Evolutionary conservation across 1,284 basidiomycete genomes (phyloP).

Genomic region (Limonomyces culmigenus): DNA sequence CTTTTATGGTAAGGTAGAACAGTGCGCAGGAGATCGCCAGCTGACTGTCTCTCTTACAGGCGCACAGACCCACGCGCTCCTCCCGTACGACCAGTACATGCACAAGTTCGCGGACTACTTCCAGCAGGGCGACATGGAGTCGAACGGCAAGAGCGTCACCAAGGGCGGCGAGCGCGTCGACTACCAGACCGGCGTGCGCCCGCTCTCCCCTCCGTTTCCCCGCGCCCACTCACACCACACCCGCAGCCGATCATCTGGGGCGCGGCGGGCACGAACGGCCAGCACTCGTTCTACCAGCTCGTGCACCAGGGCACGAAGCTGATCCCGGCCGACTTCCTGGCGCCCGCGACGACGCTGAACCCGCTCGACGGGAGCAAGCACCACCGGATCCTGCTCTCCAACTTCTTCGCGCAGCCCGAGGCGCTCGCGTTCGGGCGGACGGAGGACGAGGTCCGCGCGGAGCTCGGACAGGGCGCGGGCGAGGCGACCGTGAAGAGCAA

Average conservation of each 20-base stretch:
- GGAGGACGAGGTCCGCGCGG: slow-evolving; percentile 74
- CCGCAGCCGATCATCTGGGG: slow-evolving; percentile 94
- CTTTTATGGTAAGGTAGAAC: slow-evolving; percentile 68
- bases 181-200: slow-evolving; percentile 87
- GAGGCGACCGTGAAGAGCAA: slow-evolving; percentile 89
- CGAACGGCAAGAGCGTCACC: slow-evolving; percentile 93
- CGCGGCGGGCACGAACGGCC: slow-evolving; percentile 93
- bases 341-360: slow-evolving; percentile 88
- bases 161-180: slow-evolving; percentile 84
- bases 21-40: neutral
- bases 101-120: slow-evolving; percentile 99
- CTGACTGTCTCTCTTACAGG: slow-evolving; percentile 26
- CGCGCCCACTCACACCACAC: slow-evolving; percentile 1
- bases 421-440: slow-evolving; percentile 96
- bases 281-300: slow-evolving; percentile 99
- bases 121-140: slow-evolving; percentile 99
- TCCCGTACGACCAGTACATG: slow-evolving; percentile 97
- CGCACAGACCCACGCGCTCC: slow-evolving; percentile 84
- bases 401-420: slow-evolving; percentile 97
- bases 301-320: slow-evolving; percentile 92
- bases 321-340: slow-evolving; percentile 90
- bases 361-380: slow-evolving; percentile 77
- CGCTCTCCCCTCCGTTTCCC: neutral
- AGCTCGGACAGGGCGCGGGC: slow-evolving; percentile 64
- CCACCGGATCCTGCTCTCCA: slow-evolving; percentile 93